Evolutionary conservation across 169 alveolate species (phyloP).

Genomic region (Plasmodium fragile): DNA sequence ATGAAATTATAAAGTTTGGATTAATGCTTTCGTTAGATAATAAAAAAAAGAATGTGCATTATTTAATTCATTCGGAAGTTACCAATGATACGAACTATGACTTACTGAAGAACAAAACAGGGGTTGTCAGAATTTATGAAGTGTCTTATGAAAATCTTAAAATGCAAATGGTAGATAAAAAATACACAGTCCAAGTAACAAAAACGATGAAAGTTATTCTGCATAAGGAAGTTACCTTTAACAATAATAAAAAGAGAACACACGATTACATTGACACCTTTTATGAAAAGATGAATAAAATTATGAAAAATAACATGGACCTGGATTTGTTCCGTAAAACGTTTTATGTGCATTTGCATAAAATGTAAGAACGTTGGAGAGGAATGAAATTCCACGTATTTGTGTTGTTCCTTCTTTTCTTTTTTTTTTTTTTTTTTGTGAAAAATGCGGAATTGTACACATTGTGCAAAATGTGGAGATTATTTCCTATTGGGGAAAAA

Average conservation of each 20-base stretch:
- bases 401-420: neutral
- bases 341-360: constrained; percentile 56
- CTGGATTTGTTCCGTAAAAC: constrained; percentile 52
- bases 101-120: constrained; percentile 44
- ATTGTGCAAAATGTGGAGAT: neutral
- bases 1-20: constrained; percentile 59
- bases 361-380: neutral
- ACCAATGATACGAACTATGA: constrained; percentile 41
- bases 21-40: constrained; percentile 71
- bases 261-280: constrained; percentile 49
- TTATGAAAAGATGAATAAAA: constrained; percentile 64
- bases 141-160: constrained; percentile 37
- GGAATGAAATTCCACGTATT: neutral
- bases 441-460: neutral
- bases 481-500: neutral
- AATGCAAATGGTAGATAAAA: constrained; percentile 4
- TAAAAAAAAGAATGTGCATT: constrained; percentile 65
- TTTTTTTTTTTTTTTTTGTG: constrained; percentile 4
- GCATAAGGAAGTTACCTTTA: constrained; percentile 66
- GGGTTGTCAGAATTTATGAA: constrained; percentile 49
- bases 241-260: constrained; percentile 31
- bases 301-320: constrained; percentile 70
- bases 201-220: constrained; percentile 52
- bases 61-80: constrained; percentile 51
- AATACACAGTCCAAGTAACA: constrained; percentile 47